Evolutionary conservation across 2,329 filamentous ascomycete species (phyloP).

Genomic region (Pseudonectria foliicola): DNA sequence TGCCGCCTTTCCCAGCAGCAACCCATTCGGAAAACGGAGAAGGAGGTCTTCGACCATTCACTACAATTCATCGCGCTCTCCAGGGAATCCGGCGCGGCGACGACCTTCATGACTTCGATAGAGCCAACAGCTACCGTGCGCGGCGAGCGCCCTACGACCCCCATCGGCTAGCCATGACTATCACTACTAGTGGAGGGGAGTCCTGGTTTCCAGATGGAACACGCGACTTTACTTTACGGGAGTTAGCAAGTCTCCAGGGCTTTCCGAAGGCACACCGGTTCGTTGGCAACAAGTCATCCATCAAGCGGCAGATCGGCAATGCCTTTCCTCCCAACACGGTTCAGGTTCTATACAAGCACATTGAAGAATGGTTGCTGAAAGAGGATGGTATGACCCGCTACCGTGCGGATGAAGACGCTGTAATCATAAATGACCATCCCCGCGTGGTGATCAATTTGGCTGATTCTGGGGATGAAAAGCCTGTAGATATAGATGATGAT

Average conservation of each 20-base stretch:
- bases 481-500: slow-evolving; percentile 21
- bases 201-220: slow-evolving; percentile 60
- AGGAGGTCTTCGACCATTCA: slow-evolving; percentile 31
- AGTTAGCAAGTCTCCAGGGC: slow-evolving; percentile 62
- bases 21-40: slow-evolving; percentile 46
- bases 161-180: slow-evolving; percentile 44
- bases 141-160: slow-evolving; percentile 36
- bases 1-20: slow-evolving; percentile 57
- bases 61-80: slow-evolving; percentile 39
- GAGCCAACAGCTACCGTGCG: slow-evolving; percentile 20
- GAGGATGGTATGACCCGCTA: slow-evolving; percentile 31
- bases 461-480: slow-evolving; percentile 6
- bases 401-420: slow-evolving; percentile 10
- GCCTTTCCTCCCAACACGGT: slow-evolving; percentile 63
- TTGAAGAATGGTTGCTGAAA: slow-evolving; percentile 38
- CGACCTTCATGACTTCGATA: slow-evolving; percentile 33
- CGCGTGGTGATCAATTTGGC: slow-evolving; percentile 6
- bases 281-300: slow-evolving; percentile 27
- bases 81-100: slow-evolving; percentile 24
- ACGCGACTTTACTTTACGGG: slow-evolving; percentile 57
- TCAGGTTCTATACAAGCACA: slow-evolving; percentile 40
- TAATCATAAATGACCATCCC: slow-evolving; percentile 18
- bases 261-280: slow-evolving; percentile 61
- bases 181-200: slow-evolving; percentile 57
- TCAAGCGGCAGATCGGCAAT: slow-evolving; percentile 67